These are phyloP conservation scores for Dictyostelium discoideum DNA, from an alignment of 78 protist genomes.

Conservation along the genomic window DNA sequence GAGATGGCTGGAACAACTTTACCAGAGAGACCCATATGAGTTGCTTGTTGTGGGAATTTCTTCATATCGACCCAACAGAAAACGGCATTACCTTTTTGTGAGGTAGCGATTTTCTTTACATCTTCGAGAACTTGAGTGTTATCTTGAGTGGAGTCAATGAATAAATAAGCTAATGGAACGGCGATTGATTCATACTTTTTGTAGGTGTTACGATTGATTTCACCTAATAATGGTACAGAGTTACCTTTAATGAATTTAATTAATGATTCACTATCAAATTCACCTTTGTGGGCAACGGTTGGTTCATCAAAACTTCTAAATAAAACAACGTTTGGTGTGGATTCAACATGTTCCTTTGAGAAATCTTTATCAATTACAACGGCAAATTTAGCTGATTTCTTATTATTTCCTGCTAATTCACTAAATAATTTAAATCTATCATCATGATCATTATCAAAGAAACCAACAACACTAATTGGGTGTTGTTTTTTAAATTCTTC, in stretches of 20 bases:
- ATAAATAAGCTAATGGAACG: conserved; percentile 79
- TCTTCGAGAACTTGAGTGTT: neutral
- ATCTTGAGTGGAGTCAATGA: conserved; percentile 37
- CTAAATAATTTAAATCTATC: conserved; percentile 42
- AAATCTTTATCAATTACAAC: conserved; percentile 71
- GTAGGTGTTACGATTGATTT: conserved; percentile 78
- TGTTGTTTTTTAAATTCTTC: conserved; percentile 17
- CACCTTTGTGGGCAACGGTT: conserved; percentile 3
- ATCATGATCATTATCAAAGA: conserved; percentile 70
- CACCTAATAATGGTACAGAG: conserved; percentile 54
- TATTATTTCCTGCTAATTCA: conserved; percentile 1
- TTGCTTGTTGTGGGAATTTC: conserved; percentile 72
- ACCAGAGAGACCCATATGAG: conserved; percentile 79
- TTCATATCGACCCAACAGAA: conserved; percentile 63
- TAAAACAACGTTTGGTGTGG: conserved; percentile 30
- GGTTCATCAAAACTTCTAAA: conserved; percentile 21
- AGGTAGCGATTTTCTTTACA: conserved; percentile 33
- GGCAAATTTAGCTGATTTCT: conserved; percentile 53
- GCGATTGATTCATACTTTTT: conserved; percentile 50
- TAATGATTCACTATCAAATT: conserved; percentile 30
- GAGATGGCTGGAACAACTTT: conserved; percentile 62
- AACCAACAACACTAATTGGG: conserved; percentile 79
- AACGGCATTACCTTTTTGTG: conserved; percentile 28
- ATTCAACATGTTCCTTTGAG: neutral
- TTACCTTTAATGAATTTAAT: conserved; percentile 37